Conservation (phyloP, 495 filamentous ascomycete species). For the Cercophora sp. region DNA sequence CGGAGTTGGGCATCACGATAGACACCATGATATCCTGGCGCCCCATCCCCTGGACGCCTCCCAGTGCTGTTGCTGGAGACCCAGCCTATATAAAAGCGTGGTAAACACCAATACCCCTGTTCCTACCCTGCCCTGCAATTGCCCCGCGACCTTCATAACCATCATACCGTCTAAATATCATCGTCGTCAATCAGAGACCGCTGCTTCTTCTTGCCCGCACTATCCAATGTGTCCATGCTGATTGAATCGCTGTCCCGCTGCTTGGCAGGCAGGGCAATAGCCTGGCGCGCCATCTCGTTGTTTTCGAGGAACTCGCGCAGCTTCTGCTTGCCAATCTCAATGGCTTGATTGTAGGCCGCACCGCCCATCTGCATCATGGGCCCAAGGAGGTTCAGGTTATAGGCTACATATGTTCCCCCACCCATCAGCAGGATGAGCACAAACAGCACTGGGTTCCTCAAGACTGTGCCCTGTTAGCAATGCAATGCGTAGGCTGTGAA, state of each 20-base stretch:
- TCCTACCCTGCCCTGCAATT: too few relatives aligned
- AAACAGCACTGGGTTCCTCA: slow-evolving; percentile 91
- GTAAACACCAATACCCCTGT: too few relatives aligned
- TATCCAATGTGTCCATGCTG: slow-evolving; percentile 57
- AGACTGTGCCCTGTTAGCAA: slow-evolving; percentile 56
- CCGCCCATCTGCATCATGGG: slow-evolving; percentile 93
- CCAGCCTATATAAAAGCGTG: too few relatives aligned
- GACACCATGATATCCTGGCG: slow-evolving; percentile 21
- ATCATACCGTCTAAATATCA: slow-evolving; percentile 40
- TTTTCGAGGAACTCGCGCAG: slow-evolving; percentile 82
- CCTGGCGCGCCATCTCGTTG: slow-evolving; percentile 73
- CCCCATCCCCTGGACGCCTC: too few relatives aligned
- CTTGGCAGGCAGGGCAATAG: slow-evolving; percentile 63
- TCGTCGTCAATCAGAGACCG: slow-evolving; percentile 38
- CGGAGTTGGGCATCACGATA: slow-evolving; percentile 19
- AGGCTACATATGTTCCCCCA: slow-evolving; percentile 78
- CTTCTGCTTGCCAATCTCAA: slow-evolving; percentile 84
- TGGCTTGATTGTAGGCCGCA: slow-evolving; percentile 77
- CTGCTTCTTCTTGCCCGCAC: slow-evolving; percentile 52
- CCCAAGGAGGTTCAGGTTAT: slow-evolving; percentile 89
- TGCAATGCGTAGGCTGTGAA: background rate
- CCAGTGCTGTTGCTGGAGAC: too few relatives aligned
- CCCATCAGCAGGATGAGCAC: slow-evolving; percentile 74
- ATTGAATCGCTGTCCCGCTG: slow-evolving; percentile 42
- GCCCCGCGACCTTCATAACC: background rate